Evolutionary conservation across 2,329 filamentous ascomycete species (phyloP).

Genomic region (Neonectria hederae): DNA sequence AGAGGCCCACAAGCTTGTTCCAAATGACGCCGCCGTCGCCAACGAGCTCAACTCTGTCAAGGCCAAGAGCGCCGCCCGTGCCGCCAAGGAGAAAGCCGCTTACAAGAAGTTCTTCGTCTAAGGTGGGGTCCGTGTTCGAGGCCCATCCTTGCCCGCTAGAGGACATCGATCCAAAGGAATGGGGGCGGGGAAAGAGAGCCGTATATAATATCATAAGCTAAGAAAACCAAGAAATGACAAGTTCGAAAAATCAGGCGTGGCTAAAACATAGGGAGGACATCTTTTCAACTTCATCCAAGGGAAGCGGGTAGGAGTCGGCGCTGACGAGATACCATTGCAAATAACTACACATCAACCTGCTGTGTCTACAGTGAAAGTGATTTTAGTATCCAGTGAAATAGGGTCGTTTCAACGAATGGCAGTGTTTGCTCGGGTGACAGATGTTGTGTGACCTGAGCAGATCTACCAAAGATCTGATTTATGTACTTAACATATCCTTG

Average conservation of each 20-base stretch:
- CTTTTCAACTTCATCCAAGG: slow-evolving; percentile 39
- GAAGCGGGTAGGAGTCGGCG: slow-evolving; percentile 44
- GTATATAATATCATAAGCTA: slow-evolving; percentile 21
- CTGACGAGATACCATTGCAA: slow-evolving; percentile 45
- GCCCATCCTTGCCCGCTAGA: neutral
- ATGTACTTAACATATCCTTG: neutral
- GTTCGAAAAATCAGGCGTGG: slow-evolving; percentile 19
- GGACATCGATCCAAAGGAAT: slow-evolving; percentile 1
- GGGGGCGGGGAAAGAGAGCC: slow-evolving; percentile 17
- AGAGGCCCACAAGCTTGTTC: slow-evolving; percentile 78
- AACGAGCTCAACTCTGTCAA: slow-evolving; percentile 83
- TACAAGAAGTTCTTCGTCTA: slow-evolving; percentile 90
- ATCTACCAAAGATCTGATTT: neutral
- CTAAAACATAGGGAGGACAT: slow-evolving; percentile 28
- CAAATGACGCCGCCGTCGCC: slow-evolving; percentile 77
- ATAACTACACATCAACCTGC: slow-evolving; percentile 20
- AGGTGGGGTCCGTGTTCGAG: neutral
- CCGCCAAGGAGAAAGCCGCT: slow-evolving; percentile 89
- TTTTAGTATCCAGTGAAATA: neutral
- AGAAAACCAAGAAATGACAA: slow-evolving; percentile 21
- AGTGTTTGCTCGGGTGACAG: neutral
- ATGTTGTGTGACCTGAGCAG: neutral
- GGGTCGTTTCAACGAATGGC: neutral
- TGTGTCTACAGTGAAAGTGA: neutral
- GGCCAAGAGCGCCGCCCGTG: slow-evolving; percentile 75